Conservation (phyloP, 106 monocot species). For the Vanilla planifolia region DNA sequence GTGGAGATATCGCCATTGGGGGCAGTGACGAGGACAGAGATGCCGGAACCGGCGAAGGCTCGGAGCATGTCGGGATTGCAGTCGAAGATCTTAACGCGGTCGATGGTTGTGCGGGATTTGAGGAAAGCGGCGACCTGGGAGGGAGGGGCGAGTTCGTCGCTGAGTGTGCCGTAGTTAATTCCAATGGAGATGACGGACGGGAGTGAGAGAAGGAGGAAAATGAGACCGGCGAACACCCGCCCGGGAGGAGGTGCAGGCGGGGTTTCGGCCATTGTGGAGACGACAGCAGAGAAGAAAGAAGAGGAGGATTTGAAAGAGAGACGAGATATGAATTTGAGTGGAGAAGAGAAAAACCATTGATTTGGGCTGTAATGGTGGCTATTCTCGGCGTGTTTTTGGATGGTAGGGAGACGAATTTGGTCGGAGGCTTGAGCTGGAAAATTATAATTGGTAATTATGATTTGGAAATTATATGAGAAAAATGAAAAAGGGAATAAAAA, state of each 20-base stretch:
- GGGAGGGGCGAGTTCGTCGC: constrained; percentile 81
- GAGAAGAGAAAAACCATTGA: too few relatives aligned
- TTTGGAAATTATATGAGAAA: too few relatives aligned
- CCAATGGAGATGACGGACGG: constrained; percentile 44
- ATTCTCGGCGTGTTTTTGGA: too few relatives aligned
- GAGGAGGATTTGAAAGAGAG: too few relatives aligned
- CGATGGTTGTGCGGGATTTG: constrained; percentile 45
- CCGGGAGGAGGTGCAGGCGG: background rate
- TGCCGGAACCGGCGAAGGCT: constrained; percentile 63
- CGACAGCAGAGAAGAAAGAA: background rate
- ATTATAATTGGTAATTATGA: too few relatives aligned
- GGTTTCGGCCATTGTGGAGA: constrained; percentile 1
- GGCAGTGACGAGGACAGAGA: constrained; percentile 58
- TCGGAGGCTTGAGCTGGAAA: too few relatives aligned
- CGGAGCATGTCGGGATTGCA: constrained; percentile 67
- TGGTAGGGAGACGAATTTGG: too few relatives aligned
- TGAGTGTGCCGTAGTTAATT: constrained; percentile 79
- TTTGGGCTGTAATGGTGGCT: too few relatives aligned
- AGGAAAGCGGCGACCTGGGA: constrained; percentile 76
- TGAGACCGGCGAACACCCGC: background rate
- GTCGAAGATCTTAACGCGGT: constrained; percentile 83
- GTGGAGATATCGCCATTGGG: constrained; percentile 64
- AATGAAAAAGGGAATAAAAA: too few relatives aligned
- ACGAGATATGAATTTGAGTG: too few relatives aligned
- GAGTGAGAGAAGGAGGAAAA: constrained; percentile 3